Base-by-base conservation (phyloP, 495 filamentous ascomycete genomes). In the Tuber brumale region DNA sequence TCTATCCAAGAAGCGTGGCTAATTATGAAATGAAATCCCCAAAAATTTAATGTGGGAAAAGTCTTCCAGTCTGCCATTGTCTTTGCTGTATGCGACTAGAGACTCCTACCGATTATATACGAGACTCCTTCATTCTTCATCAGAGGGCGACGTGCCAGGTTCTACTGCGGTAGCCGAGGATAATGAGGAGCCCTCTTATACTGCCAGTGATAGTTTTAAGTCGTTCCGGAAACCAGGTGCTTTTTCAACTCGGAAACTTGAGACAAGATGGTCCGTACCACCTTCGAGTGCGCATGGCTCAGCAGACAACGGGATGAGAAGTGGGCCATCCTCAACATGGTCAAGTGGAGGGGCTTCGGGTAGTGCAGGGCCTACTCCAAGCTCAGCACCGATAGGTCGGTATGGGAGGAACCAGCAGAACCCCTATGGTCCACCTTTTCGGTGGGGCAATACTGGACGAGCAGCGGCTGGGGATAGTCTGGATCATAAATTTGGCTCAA, bases 21-120 rank as follows among this genome's bases (percentile, higher is more conserved):
- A 73, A 80, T 73, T 43, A 21, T 70, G 73, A 69, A 21, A 43
- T 72, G 74, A 75, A 44, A n/a, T 43, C 35, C 18, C 27, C 0
- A 35, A 66, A 27, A 66, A 66, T 39, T 39, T 39, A 39, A 39
- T 66, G 27, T 46, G 45, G 69, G 72, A 80, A 74, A 70, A 73
- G 19, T 35, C 70, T 16, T 72, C 78, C 9, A 61, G 76, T 70
- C 78, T 80, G 57, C 76, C 76, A 51, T 37, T 80, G 41, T 79
- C 31, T 37, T 72, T 73, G 61, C 44, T 51, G 42, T 76, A 76
- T 46, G 39, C 73, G 31, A 71, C 70, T 35, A 73, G 70, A 41
- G 76, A 71, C 70, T 51, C 76, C 39, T 66, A 48, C 46, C n/a
- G 14, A 72, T 70, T 45, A 42, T 41, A 57, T 39, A 23, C 72